Base-by-base conservation (phyloP, 1,139 yeast species). In the Suhomyces coccinellae region DNA sequence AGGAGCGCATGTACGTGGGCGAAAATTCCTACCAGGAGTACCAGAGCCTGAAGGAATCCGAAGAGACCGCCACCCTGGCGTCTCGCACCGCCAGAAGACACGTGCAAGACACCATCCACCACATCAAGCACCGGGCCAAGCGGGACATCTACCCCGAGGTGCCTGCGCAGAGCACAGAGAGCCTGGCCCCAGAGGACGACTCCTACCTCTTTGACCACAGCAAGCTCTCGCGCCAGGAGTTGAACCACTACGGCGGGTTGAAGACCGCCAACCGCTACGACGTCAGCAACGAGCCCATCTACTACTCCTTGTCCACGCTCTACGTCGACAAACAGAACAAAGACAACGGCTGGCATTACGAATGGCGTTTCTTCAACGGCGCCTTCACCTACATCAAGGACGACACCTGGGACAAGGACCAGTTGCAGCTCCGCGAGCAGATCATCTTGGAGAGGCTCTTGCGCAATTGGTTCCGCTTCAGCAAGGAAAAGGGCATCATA, bases 301-400 rank as follows among this genome's bases (percentile, higher is more conserved):
- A 69, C 52, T 69, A 66, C 50, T 66, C 67, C 46, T 57, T 68
- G 45, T 68, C 73, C 3, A 65, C 72, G 1, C 56, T 69, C 36
- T 51, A 52, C 36, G 57, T 59, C 40, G 55, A 56, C 28, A 60
- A 65, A 14, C 51, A 47, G 15, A 64, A 62, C 46, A 52, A 52
- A 40, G 74, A 69, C 50, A 56, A 65, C 26, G 73, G 73, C 4
- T 64, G 67, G 71, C 71, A 67, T 52, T 68, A 67, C 50, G 74
- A 69, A 48, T 69, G 74, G 74, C 59, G 73, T 35, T 69, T 68
- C 45, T 69, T 69, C 58, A 62, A 62, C 43, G 72, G 71, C 3
- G 71, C 70, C 2, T 56, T 67, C 28, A 59, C 60, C 41, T 65
- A 63, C 43, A 54, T 56, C 15, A 59, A 59, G 43, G 49, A 48